These are phyloP conservation scores for Davidsoniella virescens DNA, from an alignment of 2,329 filamentous ascomycete genomes.

Conservation along the genomic window DNA sequence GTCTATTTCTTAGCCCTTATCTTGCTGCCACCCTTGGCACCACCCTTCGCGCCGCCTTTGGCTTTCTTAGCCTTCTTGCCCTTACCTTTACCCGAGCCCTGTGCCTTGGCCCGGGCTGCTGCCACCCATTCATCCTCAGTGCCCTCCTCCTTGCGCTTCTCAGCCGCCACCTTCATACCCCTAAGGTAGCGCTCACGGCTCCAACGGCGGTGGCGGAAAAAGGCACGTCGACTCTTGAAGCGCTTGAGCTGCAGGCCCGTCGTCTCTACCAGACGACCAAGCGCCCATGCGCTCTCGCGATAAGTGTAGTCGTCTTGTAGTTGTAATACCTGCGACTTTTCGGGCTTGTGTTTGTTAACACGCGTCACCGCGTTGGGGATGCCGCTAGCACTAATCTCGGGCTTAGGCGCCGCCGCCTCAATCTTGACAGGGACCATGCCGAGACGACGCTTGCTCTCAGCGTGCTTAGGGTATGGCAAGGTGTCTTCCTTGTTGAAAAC, in stretches of 20 bases:
- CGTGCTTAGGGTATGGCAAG: constrained; percentile 61
- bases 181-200: constrained; percentile 26
- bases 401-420: constrained; percentile 18
- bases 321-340: constrained; percentile 29
- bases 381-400: constrained; percentile 31
- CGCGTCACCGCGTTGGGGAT: constrained; percentile 30
- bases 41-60: constrained; percentile 18
- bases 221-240: constrained; percentile 34
- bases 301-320: constrained; percentile 40
- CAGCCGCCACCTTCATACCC: constrained; percentile 25
- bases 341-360: constrained; percentile 24
- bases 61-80: constrained; percentile 22
- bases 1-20: constrained; percentile 15
- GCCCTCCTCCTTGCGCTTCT: constrained; percentile 17
- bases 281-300: constrained; percentile 42
- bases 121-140: constrained; percentile 18
- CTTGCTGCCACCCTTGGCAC: constrained; percentile 23
- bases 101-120: constrained; percentile 16
- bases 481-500: constrained; percentile 68
- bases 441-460: constrained; percentile 56
- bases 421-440: constrained; percentile 45
- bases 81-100: constrained; percentile 20
- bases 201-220: constrained; percentile 29
- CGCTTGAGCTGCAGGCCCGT: constrained; percentile 33
- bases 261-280: constrained; percentile 37